Evolutionary conservation across 2,329 filamentous ascomycete species (phyloP).

Genomic region (Lasiodiplodia sp.): DNA sequence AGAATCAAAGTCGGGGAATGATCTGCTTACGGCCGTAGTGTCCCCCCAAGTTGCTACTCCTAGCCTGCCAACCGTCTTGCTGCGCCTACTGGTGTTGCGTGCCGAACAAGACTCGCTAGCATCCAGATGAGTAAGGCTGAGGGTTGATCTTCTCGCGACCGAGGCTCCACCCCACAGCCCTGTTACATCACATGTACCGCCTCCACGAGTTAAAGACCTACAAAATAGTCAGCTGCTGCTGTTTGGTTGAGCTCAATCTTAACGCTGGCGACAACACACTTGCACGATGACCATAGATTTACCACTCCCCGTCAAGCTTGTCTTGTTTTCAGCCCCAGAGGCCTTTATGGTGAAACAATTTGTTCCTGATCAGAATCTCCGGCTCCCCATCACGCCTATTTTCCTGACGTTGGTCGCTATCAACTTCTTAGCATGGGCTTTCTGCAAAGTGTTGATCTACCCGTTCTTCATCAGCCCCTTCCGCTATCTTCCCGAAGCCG

Average conservation of each 20-base stretch:
- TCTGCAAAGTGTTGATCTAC: conserved; percentile 38
- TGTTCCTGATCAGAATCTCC: conserved; percentile 15
- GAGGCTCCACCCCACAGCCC: conserved; percentile 12
- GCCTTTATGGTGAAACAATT: conserved; percentile 27
- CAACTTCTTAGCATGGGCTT: conserved; percentile 24
- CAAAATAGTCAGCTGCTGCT: conserved; percentile 1
- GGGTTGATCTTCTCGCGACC: conserved; percentile 14
- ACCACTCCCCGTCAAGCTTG: conserved; percentile 20
- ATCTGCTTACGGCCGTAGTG: conserved; percentile 17
- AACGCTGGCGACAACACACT: background rate
- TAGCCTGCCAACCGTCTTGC: background rate
- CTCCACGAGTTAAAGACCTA: background rate
- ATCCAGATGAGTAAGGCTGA: conserved; percentile 11
- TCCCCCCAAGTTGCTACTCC: background rate
- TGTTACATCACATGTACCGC: conserved; percentile 23
- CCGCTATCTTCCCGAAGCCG: conserved; percentile 47
- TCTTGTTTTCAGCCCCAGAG: conserved; percentile 18
- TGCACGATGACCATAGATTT: conserved; percentile 24
- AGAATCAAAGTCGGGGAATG: background rate
- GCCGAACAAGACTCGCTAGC: conserved; percentile 12
- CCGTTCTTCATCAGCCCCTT: conserved; percentile 50
- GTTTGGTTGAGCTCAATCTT: background rate
- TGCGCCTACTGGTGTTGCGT: background rate
- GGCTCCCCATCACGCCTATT: conserved; percentile 21
- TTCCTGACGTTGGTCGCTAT: conserved; percentile 5